Evolutionary conservation across 1,284 basidiomycete species (phyloP), one percentile per base, ranked within the genome.

Genomic region (Ustilago shanxiensis): DNA sequence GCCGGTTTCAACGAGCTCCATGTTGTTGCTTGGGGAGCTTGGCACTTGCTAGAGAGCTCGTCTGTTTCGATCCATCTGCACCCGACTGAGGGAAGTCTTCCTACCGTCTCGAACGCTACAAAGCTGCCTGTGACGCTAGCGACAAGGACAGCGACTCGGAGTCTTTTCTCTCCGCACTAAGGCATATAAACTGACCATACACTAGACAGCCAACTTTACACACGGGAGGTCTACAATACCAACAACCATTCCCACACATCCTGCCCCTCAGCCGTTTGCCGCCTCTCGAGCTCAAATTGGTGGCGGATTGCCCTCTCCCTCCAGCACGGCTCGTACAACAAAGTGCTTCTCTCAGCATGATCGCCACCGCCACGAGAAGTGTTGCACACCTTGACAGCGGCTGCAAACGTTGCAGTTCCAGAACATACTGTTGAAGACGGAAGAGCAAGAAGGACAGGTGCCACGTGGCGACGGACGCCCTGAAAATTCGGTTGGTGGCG

Each of bases 401-500:
- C 35, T 37, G 35, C 35, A 37, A 37, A n/a, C 31, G 11, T 33
- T 11, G 5, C 31, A 5, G 31, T 11, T 11, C 31, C 5, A n/a
- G n/a, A n/a, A n/a, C n/a, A n/a, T n/a, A n/a, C n/a, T 44, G 41
- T 44, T 33, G 31, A 10, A 28, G 31, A 22, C 26, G 31, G 6
- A 28, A 1, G 22, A 16, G 31, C 22, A 47, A 18, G 57, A 24
- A 57, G 22, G 28, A 29, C 22, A 35, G 57, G 14, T 59, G 50
- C 51, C 60, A 54, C 60, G 60, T 62, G 52, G 51, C 60, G 60
- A 62, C 60, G n/a, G n/a, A n/a, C n/a, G n/a, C n/a, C n/a, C n/a
- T n/a, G n/a, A n/a, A n/a, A n/a, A n/a, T 28, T 49, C 18, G 41
- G 51, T 62, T 62, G 60, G 60, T 62, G 60, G 52, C 60, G 44